Evolutionary conservation across 1,284 basidiomycete species (phyloP).

Genomic region (Sphagnurus paluster): DNA sequence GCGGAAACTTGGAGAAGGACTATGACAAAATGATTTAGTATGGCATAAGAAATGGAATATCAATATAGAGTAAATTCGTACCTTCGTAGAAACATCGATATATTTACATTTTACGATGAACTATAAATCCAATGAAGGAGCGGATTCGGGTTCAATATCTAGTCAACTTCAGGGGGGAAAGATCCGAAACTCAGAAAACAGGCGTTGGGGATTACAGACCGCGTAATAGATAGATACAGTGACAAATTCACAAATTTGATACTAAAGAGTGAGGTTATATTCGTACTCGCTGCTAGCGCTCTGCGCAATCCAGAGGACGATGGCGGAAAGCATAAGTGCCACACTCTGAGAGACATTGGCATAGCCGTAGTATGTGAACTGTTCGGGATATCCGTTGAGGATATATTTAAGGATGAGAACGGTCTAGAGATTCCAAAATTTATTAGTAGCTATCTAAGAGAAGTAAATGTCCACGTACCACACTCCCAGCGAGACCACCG

Average conservation of each 20-base stretch:
- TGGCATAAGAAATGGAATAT: too few relatives aligned
- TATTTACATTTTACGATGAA: too few relatives aligned
- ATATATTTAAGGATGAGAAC: constrained; percentile 93
- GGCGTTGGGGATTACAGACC: not conserved
- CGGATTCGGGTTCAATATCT: too few relatives aligned
- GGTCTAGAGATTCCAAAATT: constrained; percentile 50
- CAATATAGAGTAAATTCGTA: too few relatives aligned
- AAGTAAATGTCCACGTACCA: constrained; percentile 55
- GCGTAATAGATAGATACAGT: constrained; percentile 12
- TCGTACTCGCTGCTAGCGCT: constrained; percentile 82
- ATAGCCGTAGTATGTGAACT: constrained; percentile 90
- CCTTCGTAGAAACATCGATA: too few relatives aligned
- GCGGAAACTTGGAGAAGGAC: too few relatives aligned
- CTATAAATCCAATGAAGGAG: too few relatives aligned
- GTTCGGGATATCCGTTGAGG: constrained; percentile 69
- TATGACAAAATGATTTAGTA: too few relatives aligned
- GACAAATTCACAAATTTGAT: not conserved
- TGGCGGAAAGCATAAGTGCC: constrained; percentile 87
- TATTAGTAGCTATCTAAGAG: not conserved
- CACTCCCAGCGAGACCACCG: constrained; percentile 90
- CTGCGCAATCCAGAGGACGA: constrained; percentile 88
- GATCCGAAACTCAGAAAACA: not conserved
- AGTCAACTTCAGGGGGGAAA: too few relatives aligned
- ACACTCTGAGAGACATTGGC: constrained; percentile 94
- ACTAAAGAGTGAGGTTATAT: constrained; percentile 80